Percentiles rank a stretch among this genome's conserved stretches.
phyloP scores from a whole-genome alignment of 2,329 filamentous ascomycete species.

The Verticillium nonalfalfae region DNA sequence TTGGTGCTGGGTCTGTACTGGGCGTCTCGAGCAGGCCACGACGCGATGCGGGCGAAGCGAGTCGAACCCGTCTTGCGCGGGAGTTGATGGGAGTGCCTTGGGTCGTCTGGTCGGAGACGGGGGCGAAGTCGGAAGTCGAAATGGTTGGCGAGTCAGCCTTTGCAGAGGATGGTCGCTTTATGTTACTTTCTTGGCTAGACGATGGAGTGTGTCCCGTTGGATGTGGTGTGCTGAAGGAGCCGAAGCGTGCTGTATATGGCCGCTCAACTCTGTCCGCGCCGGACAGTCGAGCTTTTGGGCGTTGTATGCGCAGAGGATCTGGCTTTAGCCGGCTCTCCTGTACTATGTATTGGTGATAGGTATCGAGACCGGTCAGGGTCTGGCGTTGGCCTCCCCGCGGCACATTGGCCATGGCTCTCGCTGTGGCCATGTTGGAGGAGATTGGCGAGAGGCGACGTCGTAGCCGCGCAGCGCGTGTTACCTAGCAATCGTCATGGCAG shows the following conservation, averaged over 20 bases:
- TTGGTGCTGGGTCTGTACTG: constrained; percentile 6
- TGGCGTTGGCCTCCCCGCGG: constrained; percentile 8
- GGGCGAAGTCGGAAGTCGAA: not conserved
- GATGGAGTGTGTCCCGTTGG: not conserved
- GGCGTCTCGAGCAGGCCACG: not conserved
- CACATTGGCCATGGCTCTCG: constrained; percentile 11
- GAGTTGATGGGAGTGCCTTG: not conserved
- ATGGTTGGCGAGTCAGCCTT: not conserved
- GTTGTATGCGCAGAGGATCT: not conserved
- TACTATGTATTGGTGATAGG: constrained; percentile 12
- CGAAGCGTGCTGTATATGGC: constrained; percentile 4
- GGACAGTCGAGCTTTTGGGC: not conserved
- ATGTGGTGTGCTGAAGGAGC: not conserved
- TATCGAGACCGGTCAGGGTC: constrained; percentile 9
- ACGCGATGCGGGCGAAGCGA: not conserved
- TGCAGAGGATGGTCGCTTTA: not conserved
- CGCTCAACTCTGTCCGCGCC: not conserved
- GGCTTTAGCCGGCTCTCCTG: constrained; percentile 5
- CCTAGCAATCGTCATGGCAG: not conserved
- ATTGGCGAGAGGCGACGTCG: not conserved
- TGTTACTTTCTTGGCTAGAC: not conserved
- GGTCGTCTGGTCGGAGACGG: not conserved
- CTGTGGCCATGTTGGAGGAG: constrained; percentile 5
- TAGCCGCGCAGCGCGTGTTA: constrained; percentile 5
- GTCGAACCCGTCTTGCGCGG: not conserved